Percentiles rank a stretch among this genome's conserved stretches.
Evolutionary conservation across 176 grass and related monocot species (phyloP).

Genomic region (Eremochloa ophiuroides): DNA sequence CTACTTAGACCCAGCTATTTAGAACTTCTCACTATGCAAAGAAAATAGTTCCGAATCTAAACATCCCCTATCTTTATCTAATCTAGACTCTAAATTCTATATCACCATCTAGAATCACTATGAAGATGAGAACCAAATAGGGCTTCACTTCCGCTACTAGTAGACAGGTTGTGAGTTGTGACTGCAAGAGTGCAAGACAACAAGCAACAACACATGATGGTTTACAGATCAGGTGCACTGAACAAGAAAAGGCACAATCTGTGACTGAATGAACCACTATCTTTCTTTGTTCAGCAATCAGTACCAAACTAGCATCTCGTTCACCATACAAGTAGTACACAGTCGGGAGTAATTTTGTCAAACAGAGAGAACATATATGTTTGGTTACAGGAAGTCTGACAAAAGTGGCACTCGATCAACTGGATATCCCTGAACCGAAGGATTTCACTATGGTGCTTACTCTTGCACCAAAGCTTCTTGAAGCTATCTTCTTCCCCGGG

Average conservation of each 20-base stretch:
- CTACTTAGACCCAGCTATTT: neutral
- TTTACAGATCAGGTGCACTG: neutral
- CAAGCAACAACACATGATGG: neutral
- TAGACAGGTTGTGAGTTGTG: neutral
- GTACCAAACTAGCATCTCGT: neutral
- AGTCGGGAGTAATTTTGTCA: neutral
- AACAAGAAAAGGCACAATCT: neutral
- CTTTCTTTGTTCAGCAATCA: constrained; percentile 9
- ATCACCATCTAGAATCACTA: neutral
- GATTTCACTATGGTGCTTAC: constrained; percentile 79
- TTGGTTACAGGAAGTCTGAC: neutral
- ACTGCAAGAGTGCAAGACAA: neutral
- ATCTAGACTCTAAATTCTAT: neutral
- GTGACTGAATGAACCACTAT: neutral
- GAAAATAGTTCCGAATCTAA: neutral
- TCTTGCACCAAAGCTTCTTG: constrained; percentile 81
- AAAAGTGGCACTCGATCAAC: constrained; percentile 32
- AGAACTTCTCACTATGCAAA: neutral
- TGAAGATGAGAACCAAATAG: neutral
- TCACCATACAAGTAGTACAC: constrained; percentile 9
- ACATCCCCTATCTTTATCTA: neutral
- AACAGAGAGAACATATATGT: neutral
- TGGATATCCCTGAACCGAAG: constrained; percentile 50
- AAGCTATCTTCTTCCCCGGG: constrained; percentile 94
- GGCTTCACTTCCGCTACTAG: neutral